Evolutionary conservation across 2,329 filamentous ascomycete species (phyloP).

Genomic region (Nigrospora oryzae): DNA sequence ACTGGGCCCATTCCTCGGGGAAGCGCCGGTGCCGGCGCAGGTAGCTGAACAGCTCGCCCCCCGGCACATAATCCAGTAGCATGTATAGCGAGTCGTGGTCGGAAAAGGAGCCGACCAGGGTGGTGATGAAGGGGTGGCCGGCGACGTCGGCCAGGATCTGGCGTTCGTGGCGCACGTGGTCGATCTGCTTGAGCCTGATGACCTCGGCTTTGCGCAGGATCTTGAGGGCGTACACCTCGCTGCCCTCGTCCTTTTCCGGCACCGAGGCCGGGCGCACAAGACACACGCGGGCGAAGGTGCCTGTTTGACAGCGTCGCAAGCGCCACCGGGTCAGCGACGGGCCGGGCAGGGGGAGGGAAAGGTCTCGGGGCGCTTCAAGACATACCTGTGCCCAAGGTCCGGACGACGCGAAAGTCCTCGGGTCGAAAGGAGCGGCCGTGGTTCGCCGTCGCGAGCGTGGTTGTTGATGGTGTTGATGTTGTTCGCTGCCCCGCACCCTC

Average conservation of each 20-base stretch:
- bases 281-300: slow-evolving; percentile 77
- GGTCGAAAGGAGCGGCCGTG: slow-evolving; percentile 19
- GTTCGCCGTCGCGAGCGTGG: slow-evolving; percentile 18
- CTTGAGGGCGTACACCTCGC: slow-evolving; percentile 73
- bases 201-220: slow-evolving; percentile 65
- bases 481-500: slow-evolving; percentile 1
- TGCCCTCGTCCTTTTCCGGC: slow-evolving; percentile 40
- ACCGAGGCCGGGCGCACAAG: slow-evolving; percentile 58
- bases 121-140: slow-evolving; percentile 78
- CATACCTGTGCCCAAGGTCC: slow-evolving; percentile 68
- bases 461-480: slow-evolving; percentile 13
- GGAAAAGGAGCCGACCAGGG: slow-evolving; percentile 69
- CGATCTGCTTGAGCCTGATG: slow-evolving; percentile 76
- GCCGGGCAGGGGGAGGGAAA: too few species aligned
- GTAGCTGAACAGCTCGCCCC: slow-evolving; percentile 80
- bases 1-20: slow-evolving; percentile 68
- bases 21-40: slow-evolving; percentile 70
- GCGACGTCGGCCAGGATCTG: slow-evolving; percentile 69
- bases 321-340: background rate
- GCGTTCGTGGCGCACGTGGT: slow-evolving; percentile 79
- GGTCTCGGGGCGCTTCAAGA: slow-evolving; percentile 2
- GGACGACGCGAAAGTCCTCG: slow-evolving; percentile 63
- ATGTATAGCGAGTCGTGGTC: slow-evolving; percentile 74
- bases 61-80: slow-evolving; percentile 75
- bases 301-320: slow-evolving; percentile 26